These are phyloP conservation scores for Talaromyces sp. DNA, from an alignment of 2,329 filamentous ascomycete genomes.

Conservation along the genomic window DNA sequence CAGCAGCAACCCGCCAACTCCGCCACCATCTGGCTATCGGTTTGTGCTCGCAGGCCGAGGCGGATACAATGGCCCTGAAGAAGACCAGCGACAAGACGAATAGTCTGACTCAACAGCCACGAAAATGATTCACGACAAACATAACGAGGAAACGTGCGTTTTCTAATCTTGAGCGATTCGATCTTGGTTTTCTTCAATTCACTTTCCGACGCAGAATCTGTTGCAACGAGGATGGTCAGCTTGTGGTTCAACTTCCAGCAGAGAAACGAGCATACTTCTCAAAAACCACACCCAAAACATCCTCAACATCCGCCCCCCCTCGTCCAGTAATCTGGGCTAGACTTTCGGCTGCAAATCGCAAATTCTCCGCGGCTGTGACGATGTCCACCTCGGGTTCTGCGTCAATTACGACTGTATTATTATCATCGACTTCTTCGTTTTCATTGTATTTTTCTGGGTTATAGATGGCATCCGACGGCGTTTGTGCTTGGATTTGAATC, in stretches of 20 bases:
- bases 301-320: constrained; percentile 89
- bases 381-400: constrained; percentile 61
- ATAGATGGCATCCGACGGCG: constrained; percentile 20
- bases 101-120: constrained; percentile 1
- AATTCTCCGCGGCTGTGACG: constrained; percentile 83
- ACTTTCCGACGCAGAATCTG: constrained; percentile 60
- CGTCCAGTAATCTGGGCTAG: constrained; percentile 85
- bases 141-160: constrained; percentile 14
- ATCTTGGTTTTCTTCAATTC: constrained; percentile 21
- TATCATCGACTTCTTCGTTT: constrained; percentile 18
- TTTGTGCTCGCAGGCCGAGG: constrained; percentile 22
- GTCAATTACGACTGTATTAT: constrained; percentile 17
- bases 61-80: constrained; percentile 31
- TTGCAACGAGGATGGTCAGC: constrained; percentile 18
- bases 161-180: not conserved
- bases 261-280: constrained; percentile 71
- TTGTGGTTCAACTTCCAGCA: constrained; percentile 14
- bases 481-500: constrained; percentile 24
- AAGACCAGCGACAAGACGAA: constrained; percentile 17
- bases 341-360: constrained; percentile 75
- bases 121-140: constrained; percentile 2
- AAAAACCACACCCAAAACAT: constrained; percentile 94
- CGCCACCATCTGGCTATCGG: constrained; percentile 15
- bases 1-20: constrained; percentile 20
- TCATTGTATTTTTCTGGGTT: constrained; percentile 4